Evolutionary conservation across 1,139 yeast species (phyloP), one percentile per base, ranked within the genome.

Genomic region (Magnusiomyces suaveolens): DNA sequence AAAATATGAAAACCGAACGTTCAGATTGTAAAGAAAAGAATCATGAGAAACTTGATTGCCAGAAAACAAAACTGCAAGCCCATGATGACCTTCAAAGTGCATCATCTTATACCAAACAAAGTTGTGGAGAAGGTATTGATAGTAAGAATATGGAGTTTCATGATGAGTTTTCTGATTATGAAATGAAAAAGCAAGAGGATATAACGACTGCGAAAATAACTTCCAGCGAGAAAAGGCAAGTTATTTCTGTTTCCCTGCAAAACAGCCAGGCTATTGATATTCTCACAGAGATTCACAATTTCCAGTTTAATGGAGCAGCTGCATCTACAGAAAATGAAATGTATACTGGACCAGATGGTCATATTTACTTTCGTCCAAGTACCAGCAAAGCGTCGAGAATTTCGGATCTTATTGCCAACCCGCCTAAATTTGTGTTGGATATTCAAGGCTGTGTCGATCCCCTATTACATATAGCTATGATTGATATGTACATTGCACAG

Each of bases 401-500:
- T 38, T 6, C 43, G 4, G 43, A 38, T n/a, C 20, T 38, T 8
- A 18, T 38, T 10, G 20, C 20, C 20, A 14, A 38, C 29, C 47
- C 47, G 14, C 29, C 47, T 3, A 24, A 25, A 16, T 44, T 44
- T 25, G 33, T 25, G 2, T 60, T 60, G 39, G 60, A 29, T 2
- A 43, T 55, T 18, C 25, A 48, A 2, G 69, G 69, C 23, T 65
- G 68, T 52, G 60, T 65, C 1, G 63, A 64, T 46, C 66, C 67
- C 21, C 62, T 63, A 50, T 64, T 82, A 66, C 90, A 85, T 62
- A 73, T 86, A 68, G 82, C 89, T 0, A 92, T 85, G 64, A 80
- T 87, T 23, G 79, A 82, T 38, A 80, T 87, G 63, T 74, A 86
- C 51, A 76, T 85, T 38, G 81, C 85, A 56, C 88, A 86, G 59